Conservation (phyloP, 2,329 filamentous ascomycete species). For the Aspergillus carbonarius region DNA sequence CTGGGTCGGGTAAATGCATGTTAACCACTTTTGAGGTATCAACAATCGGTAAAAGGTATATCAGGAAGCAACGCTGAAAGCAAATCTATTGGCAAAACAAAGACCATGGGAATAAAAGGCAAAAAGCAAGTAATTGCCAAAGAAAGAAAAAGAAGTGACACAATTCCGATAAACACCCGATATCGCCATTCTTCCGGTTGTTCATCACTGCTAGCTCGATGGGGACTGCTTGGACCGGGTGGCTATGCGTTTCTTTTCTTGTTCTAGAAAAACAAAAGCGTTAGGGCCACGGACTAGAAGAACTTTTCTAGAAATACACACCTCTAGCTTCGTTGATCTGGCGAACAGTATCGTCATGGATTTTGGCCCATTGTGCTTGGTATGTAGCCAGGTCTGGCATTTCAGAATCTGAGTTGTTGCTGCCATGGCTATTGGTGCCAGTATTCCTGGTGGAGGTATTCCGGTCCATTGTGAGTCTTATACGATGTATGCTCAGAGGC, state of each 20-base stretch:
- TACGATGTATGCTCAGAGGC: not conserved
- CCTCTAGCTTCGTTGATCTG: conserved; percentile 17
- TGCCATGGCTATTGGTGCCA: not conserved
- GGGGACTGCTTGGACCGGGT: not conserved
- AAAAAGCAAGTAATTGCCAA: not conserved
- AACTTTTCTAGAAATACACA: not conserved
- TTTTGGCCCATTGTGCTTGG: conserved; percentile 17
- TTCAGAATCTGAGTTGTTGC: not conserved
- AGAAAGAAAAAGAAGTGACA: not conserved
- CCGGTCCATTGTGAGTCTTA: conserved; percentile 7
- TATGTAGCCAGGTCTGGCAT: conserved; percentile 12
- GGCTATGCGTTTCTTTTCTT: not conserved
- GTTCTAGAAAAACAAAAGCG: not conserved
- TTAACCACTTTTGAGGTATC: not conserved
- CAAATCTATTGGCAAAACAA: not conserved
- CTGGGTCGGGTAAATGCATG: not conserved
- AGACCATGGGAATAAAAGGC: not conserved
- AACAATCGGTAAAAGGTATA: not conserved
- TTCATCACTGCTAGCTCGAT: not conserved
- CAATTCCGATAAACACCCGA: not conserved
- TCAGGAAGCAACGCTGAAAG: not conserved
- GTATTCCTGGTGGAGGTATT: not conserved
- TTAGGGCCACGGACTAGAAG: not conserved
- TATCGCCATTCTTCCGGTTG: not conserved
- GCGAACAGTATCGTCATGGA: conserved; percentile 17